A percentile compares a stretch with the other conserved stretches of the same genome.
These are phyloP conservation scores for Podosphaera xanthii DNA, from an alignment of 2,329 filamentous ascomycete genomes.

Conservation along the genomic window DNA sequence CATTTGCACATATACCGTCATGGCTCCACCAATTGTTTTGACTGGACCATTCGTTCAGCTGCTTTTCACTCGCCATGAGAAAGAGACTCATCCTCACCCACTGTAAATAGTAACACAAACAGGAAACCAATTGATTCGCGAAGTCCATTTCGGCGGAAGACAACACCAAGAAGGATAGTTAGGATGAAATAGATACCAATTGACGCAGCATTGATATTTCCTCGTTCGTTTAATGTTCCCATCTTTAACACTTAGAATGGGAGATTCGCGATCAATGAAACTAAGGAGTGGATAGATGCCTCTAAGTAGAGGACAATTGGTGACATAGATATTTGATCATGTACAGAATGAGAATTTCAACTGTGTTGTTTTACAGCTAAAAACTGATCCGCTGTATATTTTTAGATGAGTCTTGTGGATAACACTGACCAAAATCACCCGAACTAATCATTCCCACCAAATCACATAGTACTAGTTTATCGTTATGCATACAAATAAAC, in stretches of 20 bases:
- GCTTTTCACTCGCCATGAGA: neutral
- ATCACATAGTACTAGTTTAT: neutral
- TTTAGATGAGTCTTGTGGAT: neutral
- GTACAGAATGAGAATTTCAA: neutral
- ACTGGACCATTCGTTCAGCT: neutral
- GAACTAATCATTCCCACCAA: neutral
- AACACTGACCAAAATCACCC: neutral
- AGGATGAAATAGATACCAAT: constrained; percentile 2
- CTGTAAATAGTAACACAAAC: constrained; percentile 1
- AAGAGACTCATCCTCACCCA: neutral
- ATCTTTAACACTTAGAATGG: neutral
- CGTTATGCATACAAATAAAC: too few relatives aligned
- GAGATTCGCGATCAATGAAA: neutral
- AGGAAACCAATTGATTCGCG: neutral
- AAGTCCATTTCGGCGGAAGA: neutral
- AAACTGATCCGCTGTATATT: neutral
- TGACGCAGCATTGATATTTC: constrained; percentile 2
- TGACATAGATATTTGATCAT: neutral
- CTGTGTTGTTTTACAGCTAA: neutral
- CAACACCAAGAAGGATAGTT: neutral
- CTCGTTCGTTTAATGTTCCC: constrained; percentile 1
- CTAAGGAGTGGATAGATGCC: neutral
- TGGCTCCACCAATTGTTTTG: constrained; percentile 1
- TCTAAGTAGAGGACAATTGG: neutral
- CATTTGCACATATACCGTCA: constrained; percentile 1